phyloP scores from a whole-genome alignment of 2,329 filamentous ascomycete species.

The Ceratocystis diversiconidia region DNA sequence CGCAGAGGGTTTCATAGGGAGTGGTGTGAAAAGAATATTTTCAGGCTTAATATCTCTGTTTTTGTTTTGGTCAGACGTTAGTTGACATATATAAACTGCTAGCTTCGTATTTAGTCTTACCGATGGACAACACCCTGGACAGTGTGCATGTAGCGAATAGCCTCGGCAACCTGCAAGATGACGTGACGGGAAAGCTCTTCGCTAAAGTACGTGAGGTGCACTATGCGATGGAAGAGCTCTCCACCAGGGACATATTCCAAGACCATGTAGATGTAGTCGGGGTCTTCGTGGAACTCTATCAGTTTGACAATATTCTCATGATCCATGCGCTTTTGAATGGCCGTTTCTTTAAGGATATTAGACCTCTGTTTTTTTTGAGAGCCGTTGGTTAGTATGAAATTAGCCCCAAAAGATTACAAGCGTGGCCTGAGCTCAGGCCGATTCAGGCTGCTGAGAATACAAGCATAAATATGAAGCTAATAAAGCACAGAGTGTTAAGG shows the following conservation, averaged over 20 bases:
- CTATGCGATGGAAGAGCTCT: conserved; percentile 96
- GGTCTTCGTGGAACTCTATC: conserved; percentile 83
- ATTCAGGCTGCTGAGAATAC: neutral
- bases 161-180: conserved; percentile 87
- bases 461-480: neutral
- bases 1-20: conserved; percentile 65
- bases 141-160: conserved; percentile 82
- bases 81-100: neutral
- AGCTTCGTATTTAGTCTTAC: conserved; percentile 39
- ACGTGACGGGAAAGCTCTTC: conserved; percentile 90
- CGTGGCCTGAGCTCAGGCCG: neutral
- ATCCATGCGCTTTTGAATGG: conserved; percentile 94
- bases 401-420: neutral
- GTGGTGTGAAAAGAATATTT: conserved; percentile 86
- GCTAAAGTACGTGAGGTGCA: conserved; percentile 95
- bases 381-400: neutral
- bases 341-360: conserved; percentile 95
- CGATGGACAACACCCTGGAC: conserved; percentile 92
- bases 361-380: conserved; percentile 50
- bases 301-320: conserved; percentile 94
- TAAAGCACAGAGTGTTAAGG: conserved; percentile 18
- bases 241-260: conserved; percentile 89
- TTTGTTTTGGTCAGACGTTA: neutral
- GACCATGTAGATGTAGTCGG: conserved; percentile 94
- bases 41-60: conserved; percentile 92